A percentile compares a stretch with the other conserved stretches of the same genome.
Evolutionary conservation across 257 asterid genomes (phyloP).

Genomic region (Mitragyna speciosa): DNA sequence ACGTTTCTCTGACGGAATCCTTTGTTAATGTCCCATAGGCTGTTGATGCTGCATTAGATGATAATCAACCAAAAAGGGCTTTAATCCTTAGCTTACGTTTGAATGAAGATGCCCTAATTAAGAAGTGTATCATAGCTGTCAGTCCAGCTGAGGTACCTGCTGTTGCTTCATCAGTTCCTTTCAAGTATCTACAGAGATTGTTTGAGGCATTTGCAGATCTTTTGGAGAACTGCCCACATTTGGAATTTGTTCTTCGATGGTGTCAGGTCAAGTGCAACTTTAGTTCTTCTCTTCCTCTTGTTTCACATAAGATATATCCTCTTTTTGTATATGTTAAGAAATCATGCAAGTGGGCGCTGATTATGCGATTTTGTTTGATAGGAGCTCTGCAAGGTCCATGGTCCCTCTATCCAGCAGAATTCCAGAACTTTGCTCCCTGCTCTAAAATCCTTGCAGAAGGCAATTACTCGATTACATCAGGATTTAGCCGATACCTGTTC

Average conservation of each 20-base stretch:
- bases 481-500: slow-evolving; percentile 93
- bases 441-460: slow-evolving; percentile 80
- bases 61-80: slow-evolving; percentile 67
- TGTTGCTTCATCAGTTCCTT: slow-evolving; percentile 77
- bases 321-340: not conserved
- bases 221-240: slow-evolving; percentile 76
- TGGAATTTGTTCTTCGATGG: slow-evolving; percentile 91
- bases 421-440: slow-evolving; percentile 81
- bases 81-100: slow-evolving; percentile 85
- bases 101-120: slow-evolving; percentile 79
- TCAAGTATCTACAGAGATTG: slow-evolving; percentile 78
- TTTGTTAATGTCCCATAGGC: slow-evolving; percentile 49
- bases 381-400: slow-evolving; percentile 84
- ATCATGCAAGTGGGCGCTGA: slow-evolving; percentile 1
- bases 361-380: slow-evolving; percentile 24
- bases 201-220: slow-evolving; percentile 85
- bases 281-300: not conserved
- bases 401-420: slow-evolving; percentile 74
- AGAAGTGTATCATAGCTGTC: slow-evolving; percentile 76
- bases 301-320: not conserved
- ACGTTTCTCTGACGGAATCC: no score
- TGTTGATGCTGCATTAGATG: slow-evolving; percentile 73
- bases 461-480: slow-evolving; percentile 75
- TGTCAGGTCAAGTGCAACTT: slow-evolving; percentile 61
- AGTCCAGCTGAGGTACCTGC: slow-evolving; percentile 72